Evolutionary conservation across 768 basidiomycete genomes (phyloP), one percentile per base, ranked within the genome.

Genomic region (Suillus plorans): DNA sequence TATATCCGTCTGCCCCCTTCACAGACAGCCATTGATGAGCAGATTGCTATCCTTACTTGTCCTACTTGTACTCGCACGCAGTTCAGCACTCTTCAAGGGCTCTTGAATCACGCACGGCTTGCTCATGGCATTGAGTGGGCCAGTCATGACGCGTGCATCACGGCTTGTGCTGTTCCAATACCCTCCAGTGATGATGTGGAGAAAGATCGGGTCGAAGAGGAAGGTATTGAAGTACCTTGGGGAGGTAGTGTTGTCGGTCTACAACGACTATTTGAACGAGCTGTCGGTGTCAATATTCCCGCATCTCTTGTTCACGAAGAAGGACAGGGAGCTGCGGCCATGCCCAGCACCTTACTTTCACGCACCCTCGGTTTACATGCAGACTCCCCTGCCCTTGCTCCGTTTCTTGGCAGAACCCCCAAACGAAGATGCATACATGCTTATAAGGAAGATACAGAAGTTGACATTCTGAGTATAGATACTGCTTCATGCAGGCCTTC

Each of bases 51-150:
- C 55, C 77, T 85, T 44, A 72, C 69, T 5, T 85, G 84, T 69
- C 76, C 79, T 0, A 79, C 78, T 60, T 85, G 84, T 65, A 55
- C 68, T 10, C 79, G 84, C 25, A 78, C 76, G 8, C 81, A 85
- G 56, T 84, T 85, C 68, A 82, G 81, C 28, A 84, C 77, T 31
- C 76, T 85, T 8, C 84, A 85, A 64, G 84, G 84, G 14, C 75
- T 85, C 45, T 73, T 86, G 36, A 85, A 85, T 60, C 84, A 85
- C 68, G 82, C 80, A 47, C 82, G 85, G 20, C 70, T 85, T n/a
- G 74, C 79, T 10, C 84, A 85, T 64, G 73, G 77, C 16, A 72
- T 81, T 47, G 80, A 84, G 63, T 85, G 78, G 72, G 79, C 81
- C 20, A 84, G 79, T 39, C 84, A 85, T 64, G 85, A 86, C 52